Evolutionary conservation across 2,329 filamentous ascomycete species (phyloP).

Genomic region (Sphaerulina musiva): DNA sequence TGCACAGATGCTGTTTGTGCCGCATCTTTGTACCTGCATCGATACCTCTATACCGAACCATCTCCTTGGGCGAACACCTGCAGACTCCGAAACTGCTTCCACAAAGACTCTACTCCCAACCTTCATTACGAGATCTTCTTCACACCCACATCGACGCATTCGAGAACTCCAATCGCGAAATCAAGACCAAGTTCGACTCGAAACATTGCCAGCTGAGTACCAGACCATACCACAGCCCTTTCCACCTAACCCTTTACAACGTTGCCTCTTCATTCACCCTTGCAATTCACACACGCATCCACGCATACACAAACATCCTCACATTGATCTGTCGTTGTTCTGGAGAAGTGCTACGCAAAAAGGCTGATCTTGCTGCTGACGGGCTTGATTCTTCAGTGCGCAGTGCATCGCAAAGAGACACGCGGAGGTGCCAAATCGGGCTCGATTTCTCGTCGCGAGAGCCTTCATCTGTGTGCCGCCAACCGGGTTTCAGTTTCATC

Average conservation of each 20-base stretch:
- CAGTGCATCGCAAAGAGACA: slow-evolving; percentile 6
- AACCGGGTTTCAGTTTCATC: slow-evolving; percentile 4
- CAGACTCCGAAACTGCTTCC: neutral
- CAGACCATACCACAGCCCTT: no score
- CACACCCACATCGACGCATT: neutral
- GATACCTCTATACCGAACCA: neutral
- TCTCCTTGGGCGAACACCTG: slow-evolving; percentile 4
- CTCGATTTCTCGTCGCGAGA: slow-evolving; percentile 10
- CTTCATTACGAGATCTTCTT: neutral
- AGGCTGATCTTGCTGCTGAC: slow-evolving; percentile 10
- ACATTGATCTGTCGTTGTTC: neutral
- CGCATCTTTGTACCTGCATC: slow-evolving; percentile 2
- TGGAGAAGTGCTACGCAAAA: slow-evolving; percentile 6
- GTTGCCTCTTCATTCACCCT: neutral
- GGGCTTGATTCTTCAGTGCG: slow-evolving; percentile 4
- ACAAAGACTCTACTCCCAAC: neutral
- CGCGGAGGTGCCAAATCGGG: slow-evolving; percentile 8
- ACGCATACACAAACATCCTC: neutral
- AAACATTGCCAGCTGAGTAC: slow-evolving; percentile 1
- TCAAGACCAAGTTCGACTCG: neutral
- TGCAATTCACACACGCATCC: neutral
- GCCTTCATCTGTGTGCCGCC: slow-evolving; percentile 9
- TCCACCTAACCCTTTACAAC: neutral
- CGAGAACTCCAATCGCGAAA: neutral
- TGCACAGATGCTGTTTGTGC: neutral